Evolutionary conservation across 345 rosid species (phyloP).

Genomic region (Sisymbrium altissimum): DNA sequence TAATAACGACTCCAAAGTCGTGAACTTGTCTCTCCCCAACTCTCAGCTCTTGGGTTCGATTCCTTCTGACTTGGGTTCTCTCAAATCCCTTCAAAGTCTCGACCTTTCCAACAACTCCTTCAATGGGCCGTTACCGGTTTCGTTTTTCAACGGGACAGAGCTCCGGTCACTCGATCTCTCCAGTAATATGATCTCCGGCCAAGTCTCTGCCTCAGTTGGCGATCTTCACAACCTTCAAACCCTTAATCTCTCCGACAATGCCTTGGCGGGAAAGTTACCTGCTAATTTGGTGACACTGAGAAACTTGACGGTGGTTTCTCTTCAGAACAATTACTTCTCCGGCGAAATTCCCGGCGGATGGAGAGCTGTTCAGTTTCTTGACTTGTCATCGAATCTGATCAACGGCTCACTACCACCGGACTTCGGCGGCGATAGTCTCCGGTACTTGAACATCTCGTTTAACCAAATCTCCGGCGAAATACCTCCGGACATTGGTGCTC

Average conservation of each 20-base stretch:
- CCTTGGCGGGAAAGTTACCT: constrained; percentile 71
- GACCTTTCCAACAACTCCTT: constrained; percentile 39
- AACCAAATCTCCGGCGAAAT: constrained; percentile 66
- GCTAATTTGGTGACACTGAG: constrained; percentile 35
- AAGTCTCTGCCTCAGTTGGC: constrained; percentile 9
- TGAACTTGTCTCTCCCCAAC: constrained; percentile 54
- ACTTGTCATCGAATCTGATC: constrained; percentile 75
- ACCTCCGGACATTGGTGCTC: constrained; percentile 41
- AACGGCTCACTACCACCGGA: constrained; percentile 67
- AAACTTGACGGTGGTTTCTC: constrained; percentile 52
- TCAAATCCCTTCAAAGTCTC: constrained; percentile 52
- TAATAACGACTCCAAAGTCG: constrained; percentile 42
- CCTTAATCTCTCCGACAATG: constrained; percentile 65
- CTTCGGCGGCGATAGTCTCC: constrained; percentile 55
- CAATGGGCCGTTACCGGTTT: constrained; percentile 27
- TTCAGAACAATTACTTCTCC: constrained; percentile 56
- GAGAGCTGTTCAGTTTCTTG: constrained; percentile 47
- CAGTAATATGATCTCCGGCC: constrained; percentile 31
- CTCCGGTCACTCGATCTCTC: constrained; percentile 26
- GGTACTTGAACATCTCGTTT: constrained; percentile 58
- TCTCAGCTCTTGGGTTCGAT: constrained; percentile 70
- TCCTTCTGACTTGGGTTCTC: constrained; percentile 61
- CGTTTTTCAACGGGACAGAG: constrained; percentile 20
- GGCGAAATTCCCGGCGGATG: constrained; percentile 56
- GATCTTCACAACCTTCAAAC: constrained; percentile 26